A percentile compares a stretch with the other conserved stretches of the same genome.
Evolutionary conservation across 306 rosid genomes (phyloP).

Genomic region (Mimosa pudica): DNA sequence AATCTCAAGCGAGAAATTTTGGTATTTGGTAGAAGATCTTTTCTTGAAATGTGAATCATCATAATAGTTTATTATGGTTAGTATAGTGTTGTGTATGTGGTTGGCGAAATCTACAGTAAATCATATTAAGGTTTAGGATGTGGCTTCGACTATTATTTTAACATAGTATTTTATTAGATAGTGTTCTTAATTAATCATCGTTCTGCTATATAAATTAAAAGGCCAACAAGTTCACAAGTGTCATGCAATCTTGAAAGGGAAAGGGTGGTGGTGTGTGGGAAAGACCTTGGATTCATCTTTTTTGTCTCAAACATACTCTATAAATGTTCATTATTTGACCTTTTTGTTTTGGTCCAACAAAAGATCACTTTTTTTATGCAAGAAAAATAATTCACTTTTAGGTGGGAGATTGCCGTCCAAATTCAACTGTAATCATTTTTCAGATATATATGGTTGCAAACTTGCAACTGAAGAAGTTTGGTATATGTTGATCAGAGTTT

Average conservation of each 20-base stretch:
- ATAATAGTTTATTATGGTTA: not conserved
- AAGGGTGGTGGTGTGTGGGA: not conserved
- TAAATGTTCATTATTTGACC: slow-evolving; percentile 7
- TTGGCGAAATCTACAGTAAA: slow-evolving; percentile 4
- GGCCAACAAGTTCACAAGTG: not conserved
- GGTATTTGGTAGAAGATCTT: not conserved
- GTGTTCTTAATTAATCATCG: not conserved
- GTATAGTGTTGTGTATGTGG: not conserved
- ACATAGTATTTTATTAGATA: not conserved
- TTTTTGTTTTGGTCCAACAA: slow-evolving; percentile 14
- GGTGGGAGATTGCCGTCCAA: slow-evolving; percentile 26
- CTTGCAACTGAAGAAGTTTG: slow-evolving; percentile 34
- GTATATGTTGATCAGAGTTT: slow-evolving; percentile 20
- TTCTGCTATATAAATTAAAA: not conserved
- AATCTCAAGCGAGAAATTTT: slow-evolving; percentile 8
- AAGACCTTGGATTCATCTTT: slow-evolving; percentile 4
- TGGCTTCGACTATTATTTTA: not conserved
- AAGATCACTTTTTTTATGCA: slow-evolving; percentile 3
- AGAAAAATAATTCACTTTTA: not conserved
- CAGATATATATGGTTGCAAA: not conserved
- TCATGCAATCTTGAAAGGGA: not conserved
- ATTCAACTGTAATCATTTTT: slow-evolving; percentile 1
- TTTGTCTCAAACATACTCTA: slow-evolving; percentile 7
- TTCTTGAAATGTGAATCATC: slow-evolving; percentile 1
- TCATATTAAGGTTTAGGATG: not conserved